Evolutionary conservation across 2,329 filamentous ascomycete species (phyloP).

Genomic region (Trichoderma asperellum): DNA sequence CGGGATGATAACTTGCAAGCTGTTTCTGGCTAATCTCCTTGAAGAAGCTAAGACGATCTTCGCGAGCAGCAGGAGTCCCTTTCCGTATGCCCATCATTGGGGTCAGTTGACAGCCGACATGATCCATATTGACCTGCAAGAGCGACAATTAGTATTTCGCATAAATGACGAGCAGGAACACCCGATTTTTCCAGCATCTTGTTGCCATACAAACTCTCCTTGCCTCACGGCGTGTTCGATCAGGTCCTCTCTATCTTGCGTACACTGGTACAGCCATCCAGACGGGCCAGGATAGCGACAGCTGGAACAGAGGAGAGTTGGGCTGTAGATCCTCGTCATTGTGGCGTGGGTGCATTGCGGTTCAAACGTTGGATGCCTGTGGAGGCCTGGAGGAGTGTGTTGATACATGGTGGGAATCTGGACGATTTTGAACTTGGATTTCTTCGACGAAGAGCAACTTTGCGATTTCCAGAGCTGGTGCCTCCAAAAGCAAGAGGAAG

Average conservation of each 20-base stretch:
- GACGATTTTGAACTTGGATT: not conserved
- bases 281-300: conserved; percentile 61
- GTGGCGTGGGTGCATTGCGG: conserved; percentile 67
- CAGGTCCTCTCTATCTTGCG: conserved; percentile 61
- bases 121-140: conserved; percentile 41
- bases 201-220: conserved; percentile 31
- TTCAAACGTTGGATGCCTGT: conserved; percentile 34
- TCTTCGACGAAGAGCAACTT: not conserved
- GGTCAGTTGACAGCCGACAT: conserved; percentile 41
- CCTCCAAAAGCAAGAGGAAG: not conserved
- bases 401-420: conserved; percentile 16
- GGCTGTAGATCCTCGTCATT: conserved; percentile 67
- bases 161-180: not conserved
- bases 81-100: conserved; percentile 43
- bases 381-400: conserved; percentile 19
- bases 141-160: conserved; percentile 23
- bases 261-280: conserved; percentile 77
- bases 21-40: conserved; percentile 49
- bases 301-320: conserved; percentile 56
- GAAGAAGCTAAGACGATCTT: conserved; percentile 51
- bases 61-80: conserved; percentile 47
- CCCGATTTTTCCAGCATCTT: not conserved
- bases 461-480: not conserved
- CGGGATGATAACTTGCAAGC: conserved; percentile 50
- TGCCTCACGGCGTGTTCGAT: conserved; percentile 39